Conservation (phyloP, 495 filamentous ascomycete species). For the Apodospora peruviana region DNA sequence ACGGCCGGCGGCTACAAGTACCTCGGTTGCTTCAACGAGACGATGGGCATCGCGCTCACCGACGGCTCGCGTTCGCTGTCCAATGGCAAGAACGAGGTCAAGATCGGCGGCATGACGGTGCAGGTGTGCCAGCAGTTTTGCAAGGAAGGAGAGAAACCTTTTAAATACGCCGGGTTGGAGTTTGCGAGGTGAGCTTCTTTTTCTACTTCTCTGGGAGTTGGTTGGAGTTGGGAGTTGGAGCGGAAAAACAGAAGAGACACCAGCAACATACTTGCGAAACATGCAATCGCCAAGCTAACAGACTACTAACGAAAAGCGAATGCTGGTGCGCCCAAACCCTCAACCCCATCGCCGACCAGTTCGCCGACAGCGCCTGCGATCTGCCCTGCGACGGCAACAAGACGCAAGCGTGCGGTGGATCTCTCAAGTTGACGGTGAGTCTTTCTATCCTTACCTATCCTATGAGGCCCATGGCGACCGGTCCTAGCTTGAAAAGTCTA, state of each 20-base stretch:
- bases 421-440: conserved; percentile 30
- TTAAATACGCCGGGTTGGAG: conserved; percentile 42
- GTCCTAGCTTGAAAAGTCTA: background rate
- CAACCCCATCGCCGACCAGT: conserved; percentile 22
- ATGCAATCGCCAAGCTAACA: background rate
- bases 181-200: conserved; percentile 32
- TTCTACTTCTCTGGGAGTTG: background rate
- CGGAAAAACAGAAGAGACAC: background rate
- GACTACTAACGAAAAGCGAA: conserved; percentile 24
- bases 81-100: conserved; percentile 24
- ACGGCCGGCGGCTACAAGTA: conserved; percentile 26
- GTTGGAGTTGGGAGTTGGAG: background rate
- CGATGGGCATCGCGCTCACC: conserved; percentile 25
- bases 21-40: conserved; percentile 48
- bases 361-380: conserved; percentile 35
- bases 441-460: background rate
- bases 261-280: background rate
- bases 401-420: conserved; percentile 40
- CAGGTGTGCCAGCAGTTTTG: conserved; percentile 39
- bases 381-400: conserved; percentile 39
- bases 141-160: conserved; percentile 10
- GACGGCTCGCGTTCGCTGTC: conserved; percentile 25
- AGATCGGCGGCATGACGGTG: conserved; percentile 35
- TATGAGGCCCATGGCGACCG: background rate
- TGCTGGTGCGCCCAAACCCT: conserved; percentile 45